phyloP scores from a whole-genome alignment of 2,329 filamentous ascomycete species.

The Nothomitra cinnamomea region DNA sequence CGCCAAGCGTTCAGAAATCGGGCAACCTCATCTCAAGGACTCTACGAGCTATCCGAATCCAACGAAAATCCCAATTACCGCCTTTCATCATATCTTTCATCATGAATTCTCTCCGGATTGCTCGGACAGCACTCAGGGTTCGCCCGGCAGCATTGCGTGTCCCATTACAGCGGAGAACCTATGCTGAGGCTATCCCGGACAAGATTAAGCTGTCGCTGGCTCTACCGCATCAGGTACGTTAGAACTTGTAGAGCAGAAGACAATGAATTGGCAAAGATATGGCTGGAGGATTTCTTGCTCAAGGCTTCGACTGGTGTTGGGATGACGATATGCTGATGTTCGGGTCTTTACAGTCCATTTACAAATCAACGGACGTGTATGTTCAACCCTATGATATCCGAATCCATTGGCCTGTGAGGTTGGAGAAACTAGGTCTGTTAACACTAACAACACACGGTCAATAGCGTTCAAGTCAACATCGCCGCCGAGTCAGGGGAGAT shows the following conservation, averaged over 20 bases:
- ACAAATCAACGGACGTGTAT: conserved; percentile 55
- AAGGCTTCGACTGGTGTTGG: background rate
- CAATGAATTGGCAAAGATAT: background rate
- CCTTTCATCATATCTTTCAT: conserved; percentile 9
- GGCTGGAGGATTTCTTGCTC: too few relatives aligned
- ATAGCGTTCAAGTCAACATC: conserved; percentile 87
- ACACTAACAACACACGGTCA: background rate
- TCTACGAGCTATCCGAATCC: background rate
- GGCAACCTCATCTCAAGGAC: background rate
- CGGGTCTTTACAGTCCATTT: conserved; percentile 38
- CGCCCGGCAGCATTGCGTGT: conserved; percentile 61
- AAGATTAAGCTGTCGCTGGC: conserved; percentile 98
- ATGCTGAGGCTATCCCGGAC: conserved; percentile 75
- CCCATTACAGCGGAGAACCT: conserved; percentile 70
- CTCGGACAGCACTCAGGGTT: conserved; percentile 74
- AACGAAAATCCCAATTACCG: background rate
- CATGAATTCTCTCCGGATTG: conserved; percentile 92
- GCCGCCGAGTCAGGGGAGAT: conserved; percentile 96
- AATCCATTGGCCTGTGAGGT: background rate
- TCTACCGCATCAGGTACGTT: conserved; percentile 91
- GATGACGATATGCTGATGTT: background rate
- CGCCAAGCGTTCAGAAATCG: background rate
- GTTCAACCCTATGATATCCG: conserved; percentile 14
- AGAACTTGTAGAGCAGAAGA: background rate
- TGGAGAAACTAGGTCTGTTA: too few relatives aligned